A percentile compares a stretch with the other conserved stretches of the same genome.
phyloP scores from a whole-genome alignment of 306 rosid genomes.

The Quercus wislizeni region DNA sequence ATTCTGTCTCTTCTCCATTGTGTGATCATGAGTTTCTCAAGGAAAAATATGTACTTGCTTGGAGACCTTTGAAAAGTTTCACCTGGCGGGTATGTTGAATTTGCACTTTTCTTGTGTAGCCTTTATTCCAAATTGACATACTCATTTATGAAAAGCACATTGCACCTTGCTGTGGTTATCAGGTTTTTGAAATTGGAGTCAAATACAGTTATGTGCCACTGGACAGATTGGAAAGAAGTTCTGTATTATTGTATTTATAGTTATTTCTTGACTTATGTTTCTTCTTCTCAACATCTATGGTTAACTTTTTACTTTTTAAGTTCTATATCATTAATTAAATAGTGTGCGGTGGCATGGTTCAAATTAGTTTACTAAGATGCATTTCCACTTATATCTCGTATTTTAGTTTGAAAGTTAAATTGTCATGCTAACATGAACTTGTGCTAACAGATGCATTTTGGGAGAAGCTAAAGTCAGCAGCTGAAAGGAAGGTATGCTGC shows the following conservation, averaged over 20 bases:
- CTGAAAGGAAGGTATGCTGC: conserved; percentile 67
- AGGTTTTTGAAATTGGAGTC: neutral
- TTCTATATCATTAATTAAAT: neutral
- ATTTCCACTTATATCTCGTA: neutral
- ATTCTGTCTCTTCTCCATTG: neutral
- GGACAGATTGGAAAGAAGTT: too few species aligned
- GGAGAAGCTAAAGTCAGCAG: conserved; percentile 71
- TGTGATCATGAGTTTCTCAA: neutral
- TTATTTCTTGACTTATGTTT: too few species aligned
- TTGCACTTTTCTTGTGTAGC: neutral
- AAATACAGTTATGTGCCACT: neutral
- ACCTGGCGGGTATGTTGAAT: neutral
- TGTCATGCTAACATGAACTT: conserved; percentile 27
- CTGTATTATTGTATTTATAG: too few species aligned
- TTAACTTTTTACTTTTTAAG: neutral
- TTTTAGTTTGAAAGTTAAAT: neutral
- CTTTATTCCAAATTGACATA: neutral
- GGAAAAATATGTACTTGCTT: neutral
- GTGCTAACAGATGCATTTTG: conserved; percentile 70
- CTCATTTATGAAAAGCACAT: neutral
- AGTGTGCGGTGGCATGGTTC: neutral
- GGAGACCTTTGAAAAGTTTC: conserved; percentile 1
- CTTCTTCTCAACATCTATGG: neutral
- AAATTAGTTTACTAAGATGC: neutral
- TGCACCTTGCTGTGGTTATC: neutral